Conservation (phyloP, 2,329 filamentous ascomycete species). For the Aspergillus amoenus region DNA sequence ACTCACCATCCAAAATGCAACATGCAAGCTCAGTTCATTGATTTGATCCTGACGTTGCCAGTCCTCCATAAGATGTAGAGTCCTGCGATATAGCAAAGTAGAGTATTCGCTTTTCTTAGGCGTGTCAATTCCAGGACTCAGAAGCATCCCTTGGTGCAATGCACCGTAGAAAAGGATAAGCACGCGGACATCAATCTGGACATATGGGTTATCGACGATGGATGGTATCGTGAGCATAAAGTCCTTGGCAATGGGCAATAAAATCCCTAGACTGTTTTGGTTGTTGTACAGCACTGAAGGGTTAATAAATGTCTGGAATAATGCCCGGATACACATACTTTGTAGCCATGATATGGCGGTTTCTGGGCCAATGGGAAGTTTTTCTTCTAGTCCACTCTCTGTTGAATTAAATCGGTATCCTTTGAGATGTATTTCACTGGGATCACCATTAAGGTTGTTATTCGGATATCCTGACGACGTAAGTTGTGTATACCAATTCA, state of each 20-base stretch:
- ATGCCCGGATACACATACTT: neutral
- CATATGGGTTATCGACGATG: neutral
- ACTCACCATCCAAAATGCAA: neutral
- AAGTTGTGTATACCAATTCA: too few species aligned
- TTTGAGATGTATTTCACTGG: neutral
- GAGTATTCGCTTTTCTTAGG: neutral
- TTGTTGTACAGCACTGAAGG: neutral
- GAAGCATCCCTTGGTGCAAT: neutral
- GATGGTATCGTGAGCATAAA: neutral
- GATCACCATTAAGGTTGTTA: too few species aligned
- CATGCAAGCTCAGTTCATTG: neutral
- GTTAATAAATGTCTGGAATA: neutral
- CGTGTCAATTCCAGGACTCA: neutral
- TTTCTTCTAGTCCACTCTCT: neutral
- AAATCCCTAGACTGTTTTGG: neutral
- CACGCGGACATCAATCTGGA: neutral
- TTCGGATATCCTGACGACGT: neutral
- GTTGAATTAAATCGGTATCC: neutral
- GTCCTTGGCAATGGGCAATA: neutral
- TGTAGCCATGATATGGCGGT: neutral
- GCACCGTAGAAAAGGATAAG: neutral
- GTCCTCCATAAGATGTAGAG: neutral
- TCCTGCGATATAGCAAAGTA: neutral
- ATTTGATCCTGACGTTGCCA: neutral
- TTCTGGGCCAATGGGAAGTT: neutral